These are phyloP conservation scores for Fusarium secorum DNA, from an alignment of 2,329 filamentous ascomycete genomes.

Conservation along the genomic window DNA sequence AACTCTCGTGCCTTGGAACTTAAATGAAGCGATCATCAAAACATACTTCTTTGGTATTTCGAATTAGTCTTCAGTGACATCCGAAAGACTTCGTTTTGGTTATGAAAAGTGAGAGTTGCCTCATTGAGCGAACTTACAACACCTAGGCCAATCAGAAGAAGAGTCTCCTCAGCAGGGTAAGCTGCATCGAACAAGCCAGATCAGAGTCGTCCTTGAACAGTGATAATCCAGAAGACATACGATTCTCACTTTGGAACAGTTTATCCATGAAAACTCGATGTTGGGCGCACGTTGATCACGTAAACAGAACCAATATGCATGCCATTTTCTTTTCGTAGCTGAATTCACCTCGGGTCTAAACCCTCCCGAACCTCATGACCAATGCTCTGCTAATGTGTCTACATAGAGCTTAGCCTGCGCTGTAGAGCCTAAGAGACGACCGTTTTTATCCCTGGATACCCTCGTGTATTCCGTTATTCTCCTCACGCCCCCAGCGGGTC, in stretches of 20 bases:
- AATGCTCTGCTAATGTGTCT: not conserved
- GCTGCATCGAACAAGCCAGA: not conserved
- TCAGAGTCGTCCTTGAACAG: not conserved
- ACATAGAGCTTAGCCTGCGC: fast-evolving
- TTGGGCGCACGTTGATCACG: no score
- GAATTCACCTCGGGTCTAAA: not conserved
- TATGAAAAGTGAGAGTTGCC: slow-evolving; percentile 5
- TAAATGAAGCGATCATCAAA: not conserved
- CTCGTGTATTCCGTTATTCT: not conserved
- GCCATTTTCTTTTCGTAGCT: not conserved
- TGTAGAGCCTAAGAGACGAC: not conserved
- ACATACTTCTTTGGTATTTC: not conserved
- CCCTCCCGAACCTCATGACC: no score
- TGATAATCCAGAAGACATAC: no score
- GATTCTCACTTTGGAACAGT: not conserved
- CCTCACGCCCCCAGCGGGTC: no score
- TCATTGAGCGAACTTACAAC: slow-evolving; percentile 12
- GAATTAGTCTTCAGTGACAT: not conserved
- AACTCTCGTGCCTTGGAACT: not conserved
- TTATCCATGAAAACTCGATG: no score
- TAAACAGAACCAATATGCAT: not conserved
- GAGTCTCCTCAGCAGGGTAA: not conserved
- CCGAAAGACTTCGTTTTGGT: not conserved
- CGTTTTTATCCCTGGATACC: not conserved
- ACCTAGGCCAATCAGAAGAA: slow-evolving; percentile 21